These are phyloP conservation scores for Pleurotus giganteus DNA, from an alignment of 768 basidiomycete species.

Conservation along the genomic window DNA sequence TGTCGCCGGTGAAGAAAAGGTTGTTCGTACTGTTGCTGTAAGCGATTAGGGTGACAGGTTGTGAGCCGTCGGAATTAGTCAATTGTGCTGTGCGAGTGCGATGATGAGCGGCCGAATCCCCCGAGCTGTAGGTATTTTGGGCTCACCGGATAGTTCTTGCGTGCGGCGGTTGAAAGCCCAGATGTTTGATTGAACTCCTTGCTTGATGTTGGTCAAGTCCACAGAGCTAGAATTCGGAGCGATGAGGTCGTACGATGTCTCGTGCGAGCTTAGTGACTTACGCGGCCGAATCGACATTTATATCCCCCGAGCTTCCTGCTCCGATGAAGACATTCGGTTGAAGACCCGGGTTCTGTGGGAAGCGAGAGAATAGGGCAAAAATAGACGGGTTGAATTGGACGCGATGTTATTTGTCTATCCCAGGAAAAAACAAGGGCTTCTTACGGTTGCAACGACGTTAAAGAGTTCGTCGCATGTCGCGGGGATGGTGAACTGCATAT, in stretches of 20 bases:
- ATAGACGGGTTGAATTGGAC: constrained; percentile 13
- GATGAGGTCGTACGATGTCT: not conserved
- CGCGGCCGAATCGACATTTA: constrained; percentile 1
- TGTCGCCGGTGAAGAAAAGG: constrained; percentile 43
- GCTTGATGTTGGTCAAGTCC: constrained; percentile 19
- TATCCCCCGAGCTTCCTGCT: not conserved
- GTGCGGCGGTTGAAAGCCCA: constrained; percentile 40
- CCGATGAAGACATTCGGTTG: constrained; percentile 14
- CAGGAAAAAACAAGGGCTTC: constrained; percentile 8
- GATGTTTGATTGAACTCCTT: constrained; percentile 39
- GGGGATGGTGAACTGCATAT: constrained; percentile 28
- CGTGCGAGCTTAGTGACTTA: not conserved
- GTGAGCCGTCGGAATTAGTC: constrained; percentile 42
- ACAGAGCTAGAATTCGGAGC: constrained; percentile 23
- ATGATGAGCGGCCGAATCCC: constrained; percentile 1
- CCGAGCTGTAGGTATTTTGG: not conserved
- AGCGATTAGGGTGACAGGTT: constrained; percentile 34
- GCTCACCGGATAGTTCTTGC: constrained; percentile 38
- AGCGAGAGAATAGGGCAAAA: too few relatives aligned
- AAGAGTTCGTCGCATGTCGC: constrained; percentile 22
- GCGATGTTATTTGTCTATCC: not conserved
- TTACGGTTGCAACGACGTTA: constrained; percentile 36
- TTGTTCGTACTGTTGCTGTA: constrained; percentile 37
- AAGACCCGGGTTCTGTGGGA: constrained; percentile 29
- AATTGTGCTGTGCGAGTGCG: constrained; percentile 35